A percentile compares a stretch with the other conserved stretches of the same genome.
Evolutionary conservation across 192 early-diverging fungal genomes (phyloP).

Genomic region (Podila minutissima): DNA sequence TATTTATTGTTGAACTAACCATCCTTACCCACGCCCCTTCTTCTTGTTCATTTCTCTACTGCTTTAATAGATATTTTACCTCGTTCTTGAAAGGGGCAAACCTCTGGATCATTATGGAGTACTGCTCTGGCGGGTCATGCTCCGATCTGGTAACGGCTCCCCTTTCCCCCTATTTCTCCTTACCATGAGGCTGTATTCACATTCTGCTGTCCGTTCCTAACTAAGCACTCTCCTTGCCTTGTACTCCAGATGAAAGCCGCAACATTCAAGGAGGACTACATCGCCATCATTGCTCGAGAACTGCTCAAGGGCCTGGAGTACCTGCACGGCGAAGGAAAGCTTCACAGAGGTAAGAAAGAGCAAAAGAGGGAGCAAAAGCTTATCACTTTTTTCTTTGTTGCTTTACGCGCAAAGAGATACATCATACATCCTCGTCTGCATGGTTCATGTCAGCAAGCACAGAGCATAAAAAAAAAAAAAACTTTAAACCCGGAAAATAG

Average conservation of each 20-base stretch:
- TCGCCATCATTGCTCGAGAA: slow-evolving; percentile 91
- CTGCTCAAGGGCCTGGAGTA: slow-evolving; percentile 90
- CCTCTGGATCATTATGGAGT: slow-evolving; percentile 99
- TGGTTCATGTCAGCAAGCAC: no score
- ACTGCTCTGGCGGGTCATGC: slow-evolving; percentile 93
- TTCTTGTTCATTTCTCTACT: background rate
- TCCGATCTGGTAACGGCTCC: slow-evolving; percentile 80
- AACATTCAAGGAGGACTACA: slow-evolving; percentile 82
- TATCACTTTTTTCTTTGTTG: background rate
- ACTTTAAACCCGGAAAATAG: background rate
- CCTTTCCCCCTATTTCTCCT: background rate
- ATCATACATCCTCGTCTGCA: background rate
- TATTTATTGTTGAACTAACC: background rate
- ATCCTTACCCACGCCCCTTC: no score
- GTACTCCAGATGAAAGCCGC: slow-evolving; percentile 82
- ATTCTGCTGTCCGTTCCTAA: slow-evolving; percentile 4
- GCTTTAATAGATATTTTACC: slow-evolving; percentile 75
- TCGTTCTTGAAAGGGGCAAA: slow-evolving; percentile 88
- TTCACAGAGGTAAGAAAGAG: slow-evolving; percentile 68
- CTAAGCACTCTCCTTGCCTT: no score
- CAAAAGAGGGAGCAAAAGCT: background rate
- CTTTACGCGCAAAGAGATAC: background rate
- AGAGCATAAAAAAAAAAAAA: slow-evolving; percentile 4
- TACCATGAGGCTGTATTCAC: background rate
- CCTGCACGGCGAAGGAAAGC: slow-evolving; percentile 87